Base-by-base conservation (phyloP, 2,329 filamentous ascomycete genomes). In the Phaeosphaeriaceae sp. region DNA sequence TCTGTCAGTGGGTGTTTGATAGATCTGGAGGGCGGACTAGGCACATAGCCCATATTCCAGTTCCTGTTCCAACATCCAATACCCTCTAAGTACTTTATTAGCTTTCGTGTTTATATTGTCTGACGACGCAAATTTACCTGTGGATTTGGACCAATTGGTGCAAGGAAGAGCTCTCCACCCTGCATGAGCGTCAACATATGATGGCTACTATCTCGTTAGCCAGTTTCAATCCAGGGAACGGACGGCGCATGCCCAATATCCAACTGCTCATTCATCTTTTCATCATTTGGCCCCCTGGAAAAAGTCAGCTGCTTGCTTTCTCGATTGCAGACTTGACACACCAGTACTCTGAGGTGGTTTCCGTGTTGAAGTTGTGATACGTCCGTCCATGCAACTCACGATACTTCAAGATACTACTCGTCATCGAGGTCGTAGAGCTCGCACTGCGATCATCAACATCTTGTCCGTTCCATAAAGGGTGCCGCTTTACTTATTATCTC, bases 51-150 rank as follows among this genome's bases (percentile, higher is more conserved):
- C 74, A 77, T 18, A 75, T 72, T 1, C 75, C 63, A 2, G 62
- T 78, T 12, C 76, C 76, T 9, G 74, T 76, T 5, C 74, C 75
- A 7, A 77, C 52, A 44, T 77, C 75, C 23, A 77, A 56, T 12
- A 77, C 69, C 23, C 23, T 26, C 23, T 26, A 2, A 2, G 23
- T 26, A 4, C 23, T 26, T 26, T 4, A 26, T 26, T 26, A 26
- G 23, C 23, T 4, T 26, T 26, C 23, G 23, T 26, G 23, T 26
- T 26, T 26, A 26, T 26, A 26, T 4, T 26, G 23, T 26, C 23
- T 26, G 23, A 13, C 9, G 21, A 13, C 1, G 2, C 9, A 20
- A 16, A 53, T 54, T 8, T 52, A 64, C 51, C 55, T 53, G 54
- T 6, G 65, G 62, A 20, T 65, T 56, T 7, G 56, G 32, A 2